A percentile compares a stretch with the other conserved stretches of the same genome.
Evolutionary conservation across 1,139 yeast genomes (phyloP).

Genomic region (Lodderomyces elongisporus): DNA sequence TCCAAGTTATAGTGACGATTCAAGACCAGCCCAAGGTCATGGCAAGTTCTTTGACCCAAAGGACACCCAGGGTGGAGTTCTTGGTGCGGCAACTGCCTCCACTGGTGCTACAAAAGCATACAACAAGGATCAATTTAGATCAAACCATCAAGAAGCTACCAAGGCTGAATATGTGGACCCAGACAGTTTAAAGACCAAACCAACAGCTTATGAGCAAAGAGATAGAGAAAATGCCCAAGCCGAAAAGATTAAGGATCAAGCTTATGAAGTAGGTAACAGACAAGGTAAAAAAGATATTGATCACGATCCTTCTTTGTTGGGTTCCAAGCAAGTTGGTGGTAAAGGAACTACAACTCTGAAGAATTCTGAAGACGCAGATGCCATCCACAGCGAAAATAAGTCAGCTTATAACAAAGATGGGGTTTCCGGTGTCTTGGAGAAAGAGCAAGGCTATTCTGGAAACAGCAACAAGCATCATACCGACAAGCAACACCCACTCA

Average conservation of each 20-base stretch:
- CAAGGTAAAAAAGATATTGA: constrained; percentile 9
- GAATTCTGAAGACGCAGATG: constrained; percentile 14
- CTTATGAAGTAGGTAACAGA: constrained; percentile 14
- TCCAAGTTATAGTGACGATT: constrained; percentile 28
- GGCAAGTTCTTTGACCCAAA: constrained; percentile 34
- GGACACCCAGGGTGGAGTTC: constrained; percentile 21
- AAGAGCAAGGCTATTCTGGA: constrained; percentile 6
- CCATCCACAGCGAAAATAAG: constrained; percentile 26
- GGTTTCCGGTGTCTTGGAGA: constrained; percentile 14
- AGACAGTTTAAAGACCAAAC: constrained; percentile 27
- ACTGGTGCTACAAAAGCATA: constrained; percentile 8
- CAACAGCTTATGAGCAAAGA: constrained; percentile 21
- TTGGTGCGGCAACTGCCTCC: constrained; percentile 6
- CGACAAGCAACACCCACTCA: constrained; percentile 1
- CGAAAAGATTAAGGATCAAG: constrained; percentile 15
- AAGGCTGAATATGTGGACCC: constrained; percentile 20
- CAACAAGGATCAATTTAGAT: constrained; percentile 14
- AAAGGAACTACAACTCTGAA: constrained; percentile 1
- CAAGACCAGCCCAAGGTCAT: constrained; percentile 23
- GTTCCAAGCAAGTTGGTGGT: constrained; percentile 7
- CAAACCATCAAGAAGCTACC: constrained; percentile 13
- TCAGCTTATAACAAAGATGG: constrained; percentile 28
- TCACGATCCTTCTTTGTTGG: constrained; percentile 5
- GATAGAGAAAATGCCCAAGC: constrained; percentile 13
- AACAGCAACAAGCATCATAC: background rate